Evolutionary conservation across 768 basidiomycete genomes (phyloP).

Genomic region (Agrocybe praecox): DNA sequence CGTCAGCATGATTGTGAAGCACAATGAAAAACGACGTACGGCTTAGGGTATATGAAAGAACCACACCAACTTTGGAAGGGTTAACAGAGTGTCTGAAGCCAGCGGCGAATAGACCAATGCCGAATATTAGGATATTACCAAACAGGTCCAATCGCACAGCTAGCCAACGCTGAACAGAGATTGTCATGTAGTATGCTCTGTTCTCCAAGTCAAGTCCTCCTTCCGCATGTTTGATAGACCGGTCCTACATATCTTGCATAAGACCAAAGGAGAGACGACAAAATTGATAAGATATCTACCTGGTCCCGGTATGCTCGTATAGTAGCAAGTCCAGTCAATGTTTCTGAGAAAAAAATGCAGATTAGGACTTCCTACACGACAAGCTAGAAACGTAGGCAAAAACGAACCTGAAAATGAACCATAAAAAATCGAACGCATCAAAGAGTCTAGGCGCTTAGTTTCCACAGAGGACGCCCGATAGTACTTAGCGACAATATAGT

Average conservation of each 20-base stretch:
- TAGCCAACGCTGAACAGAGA: conserved; percentile 70
- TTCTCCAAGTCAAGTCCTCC: conserved; percentile 59
- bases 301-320: conserved; percentile 63
- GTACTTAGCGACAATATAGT: conserved; percentile 54
- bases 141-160: conserved; percentile 66
- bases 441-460: conserved; percentile 64
- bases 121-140: conserved; percentile 69
- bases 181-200: conserved; percentile 65
- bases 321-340: conserved; percentile 63
- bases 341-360: conserved; percentile 44
- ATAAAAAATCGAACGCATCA: conserved; percentile 61
- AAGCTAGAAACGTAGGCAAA: neutral
- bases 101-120: conserved; percentile 74
- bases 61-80: conserved; percentile 59
- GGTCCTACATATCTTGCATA: conserved; percentile 30
- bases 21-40: conserved; percentile 34
- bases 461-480: conserved; percentile 66
- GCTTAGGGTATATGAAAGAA: conserved; percentile 50
- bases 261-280: neutral
- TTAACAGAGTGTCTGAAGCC: conserved; percentile 59
- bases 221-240: conserved; percentile 55
- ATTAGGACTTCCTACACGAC: conserved; percentile 22
- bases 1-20: neutral
- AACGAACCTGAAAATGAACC: conserved; percentile 55
- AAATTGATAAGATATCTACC: conserved; percentile 27